phyloP scores from a whole-genome alignment of 129 eudicot species.

The Deinandra increscens region DNA sequence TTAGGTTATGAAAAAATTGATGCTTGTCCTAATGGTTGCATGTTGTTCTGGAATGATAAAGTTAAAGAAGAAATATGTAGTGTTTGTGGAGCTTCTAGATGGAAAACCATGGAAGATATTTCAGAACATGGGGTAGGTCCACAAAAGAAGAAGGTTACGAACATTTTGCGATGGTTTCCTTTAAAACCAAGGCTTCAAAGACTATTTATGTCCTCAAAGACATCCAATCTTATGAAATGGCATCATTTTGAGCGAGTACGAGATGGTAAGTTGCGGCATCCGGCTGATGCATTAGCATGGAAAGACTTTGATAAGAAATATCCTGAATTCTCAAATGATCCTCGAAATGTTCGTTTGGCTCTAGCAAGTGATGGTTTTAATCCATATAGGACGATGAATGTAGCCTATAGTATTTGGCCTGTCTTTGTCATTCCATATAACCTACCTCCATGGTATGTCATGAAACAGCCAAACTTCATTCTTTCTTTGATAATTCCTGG shows the following conservation, averaged over 20 bases:
- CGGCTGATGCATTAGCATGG: not conserved
- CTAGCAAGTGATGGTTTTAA: not conserved
- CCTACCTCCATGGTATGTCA: no score
- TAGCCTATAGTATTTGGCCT: no score
- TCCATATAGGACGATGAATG: not conserved
- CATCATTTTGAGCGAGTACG: not conserved
- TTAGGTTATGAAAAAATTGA: not conserved
- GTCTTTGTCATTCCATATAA: no score
- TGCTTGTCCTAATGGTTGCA: constrained; percentile 10
- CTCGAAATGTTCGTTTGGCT: not conserved
- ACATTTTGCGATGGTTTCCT: not conserved
- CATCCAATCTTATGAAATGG: not conserved
- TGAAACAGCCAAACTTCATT: no score
- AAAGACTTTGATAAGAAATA: not conserved
- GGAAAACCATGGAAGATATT: not conserved
- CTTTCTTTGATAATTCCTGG: not conserved
- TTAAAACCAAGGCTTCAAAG: constrained; percentile 10
- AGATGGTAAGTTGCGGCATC: not conserved
- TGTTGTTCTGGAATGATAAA: not conserved
- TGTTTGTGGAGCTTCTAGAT: not conserved
- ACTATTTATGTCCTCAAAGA: not conserved
- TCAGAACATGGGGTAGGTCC: no score
- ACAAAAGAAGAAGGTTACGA: not conserved
- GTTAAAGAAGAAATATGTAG: not conserved
- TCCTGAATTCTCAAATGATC: not conserved